Conservation (phyloP, 2,329 filamentous ascomycete species). For the Thielaviopsis punctulata region DNA sequence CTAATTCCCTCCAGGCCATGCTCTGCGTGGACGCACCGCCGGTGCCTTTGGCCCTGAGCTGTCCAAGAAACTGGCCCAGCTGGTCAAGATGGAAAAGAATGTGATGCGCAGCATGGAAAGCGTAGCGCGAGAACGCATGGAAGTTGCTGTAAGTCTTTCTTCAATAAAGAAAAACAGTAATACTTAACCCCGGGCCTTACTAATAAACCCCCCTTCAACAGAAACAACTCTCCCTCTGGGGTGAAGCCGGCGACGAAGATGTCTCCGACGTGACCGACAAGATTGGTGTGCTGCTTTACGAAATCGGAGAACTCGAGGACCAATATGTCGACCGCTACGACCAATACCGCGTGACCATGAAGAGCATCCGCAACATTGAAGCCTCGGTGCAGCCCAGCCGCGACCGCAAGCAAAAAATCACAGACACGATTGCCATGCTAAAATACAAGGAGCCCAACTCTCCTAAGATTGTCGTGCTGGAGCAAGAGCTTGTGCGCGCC, state of each 20-base stretch:
- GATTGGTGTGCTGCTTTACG: conserved; percentile 91
- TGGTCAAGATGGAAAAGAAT: conserved; percentile 99
- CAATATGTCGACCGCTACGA: conserved; percentile 98
- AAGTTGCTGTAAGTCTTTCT: conserved; percentile 64
- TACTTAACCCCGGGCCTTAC: too few species aligned
- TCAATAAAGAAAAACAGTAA: too few species aligned
- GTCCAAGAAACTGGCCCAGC: conserved; percentile 89
- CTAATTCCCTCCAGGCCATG: conserved; percentile 32
- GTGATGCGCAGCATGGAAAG: conserved; percentile 97
- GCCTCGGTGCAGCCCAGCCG: conserved; percentile 94
- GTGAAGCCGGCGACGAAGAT: conserved; percentile 87
- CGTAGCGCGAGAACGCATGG: conserved; percentile 92
- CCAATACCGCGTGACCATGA: conserved; percentile 97
- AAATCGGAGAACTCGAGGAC: conserved; percentile 95
- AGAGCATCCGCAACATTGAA: conserved; percentile 98
- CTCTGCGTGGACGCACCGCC: conserved; percentile 55
- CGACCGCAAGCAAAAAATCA: conserved; percentile 99
- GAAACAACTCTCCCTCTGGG: conserved; percentile 99
- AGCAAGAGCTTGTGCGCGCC: conserved; percentile 94
- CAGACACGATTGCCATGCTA: conserved; percentile 92
- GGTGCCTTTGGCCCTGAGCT: conserved; percentile 73
- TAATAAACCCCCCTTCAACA: conserved; percentile 27
- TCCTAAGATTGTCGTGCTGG: conserved; percentile 89
- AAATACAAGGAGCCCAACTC: conserved; percentile 99
- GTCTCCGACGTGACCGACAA: conserved; percentile 99